Percentiles rank a stretch among this genome's conserved stretches.
These are phyloP conservation scores for Sugiyamaella lignohabitans DNA, from an alignment of 805 yeast genomes.

Conservation along the genomic window DNA sequence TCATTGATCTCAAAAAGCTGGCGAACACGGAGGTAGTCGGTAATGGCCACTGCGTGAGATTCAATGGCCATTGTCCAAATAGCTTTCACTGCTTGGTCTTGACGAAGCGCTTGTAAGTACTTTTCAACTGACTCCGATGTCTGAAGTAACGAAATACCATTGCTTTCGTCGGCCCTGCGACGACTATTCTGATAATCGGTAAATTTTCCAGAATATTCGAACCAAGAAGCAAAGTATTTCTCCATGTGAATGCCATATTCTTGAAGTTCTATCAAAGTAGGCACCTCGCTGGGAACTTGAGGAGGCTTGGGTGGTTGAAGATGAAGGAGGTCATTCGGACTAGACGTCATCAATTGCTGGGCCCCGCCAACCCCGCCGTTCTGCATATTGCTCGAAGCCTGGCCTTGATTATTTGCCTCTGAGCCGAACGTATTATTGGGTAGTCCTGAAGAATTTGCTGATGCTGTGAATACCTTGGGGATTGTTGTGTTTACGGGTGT, in stretches of 20 bases:
- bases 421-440: not conserved
- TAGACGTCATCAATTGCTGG: conserved; percentile 19
- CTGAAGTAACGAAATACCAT: conserved; percentile 12
- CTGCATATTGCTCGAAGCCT: too few relatives aligned
- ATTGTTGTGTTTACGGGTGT: conserved; percentile 9
- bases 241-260: conserved; percentile 18
- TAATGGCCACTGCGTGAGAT: conserved; percentile 14
- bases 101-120: conserved; percentile 23
- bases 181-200: conserved; percentile 23
- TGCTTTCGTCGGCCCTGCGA: conserved; percentile 18
- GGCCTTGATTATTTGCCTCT: too few relatives aligned
- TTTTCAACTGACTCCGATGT: conserved; percentile 10
- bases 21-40: conserved; percentile 8
- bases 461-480: not conserved
- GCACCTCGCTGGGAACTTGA: conserved; percentile 8
- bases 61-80: conserved; percentile 19
- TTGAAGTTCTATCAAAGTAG: conserved; percentile 12
- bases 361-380: too few relatives aligned
- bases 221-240: conserved; percentile 22
- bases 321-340: conserved; percentile 16
- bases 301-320: conserved; percentile 22
- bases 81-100: conserved; percentile 21
- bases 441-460: not conserved
- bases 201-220: conserved; percentile 20
- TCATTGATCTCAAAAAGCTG: not conserved